These are phyloP conservation scores for Scheffersomyces insectosa DNA, from an alignment of 1,139 yeast species.

Conservation along the genomic window DNA sequence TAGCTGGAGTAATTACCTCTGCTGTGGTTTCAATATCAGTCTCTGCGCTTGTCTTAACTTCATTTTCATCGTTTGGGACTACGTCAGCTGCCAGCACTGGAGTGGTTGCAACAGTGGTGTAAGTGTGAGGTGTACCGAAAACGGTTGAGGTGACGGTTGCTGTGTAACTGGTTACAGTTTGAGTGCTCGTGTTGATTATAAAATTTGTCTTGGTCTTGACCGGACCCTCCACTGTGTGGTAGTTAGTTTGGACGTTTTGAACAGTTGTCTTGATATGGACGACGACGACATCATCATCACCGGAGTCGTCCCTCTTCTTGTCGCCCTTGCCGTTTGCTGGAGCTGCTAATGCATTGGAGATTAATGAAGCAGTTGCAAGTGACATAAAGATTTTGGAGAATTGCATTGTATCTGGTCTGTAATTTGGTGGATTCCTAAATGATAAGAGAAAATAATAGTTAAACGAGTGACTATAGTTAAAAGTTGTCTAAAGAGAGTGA, in stretches of 20 bases:
- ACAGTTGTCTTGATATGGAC: conserved; percentile 41
- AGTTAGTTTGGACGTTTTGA: conserved; percentile 34
- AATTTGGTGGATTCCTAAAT: conserved; percentile 7
- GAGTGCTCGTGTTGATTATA: conserved; percentile 31
- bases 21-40: conserved; percentile 10
- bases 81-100: conserved; percentile 23
- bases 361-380: conserved; percentile 22
- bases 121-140: conserved; percentile 40
- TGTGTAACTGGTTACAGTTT: conserved; percentile 45
- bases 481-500: conserved; percentile 13
- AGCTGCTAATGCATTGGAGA: conserved; percentile 27
- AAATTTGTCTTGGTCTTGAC: conserved; percentile 32
- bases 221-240: conserved; percentile 33
- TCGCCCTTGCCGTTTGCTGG: conserved; percentile 17
- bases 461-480: conserved; percentile 7
- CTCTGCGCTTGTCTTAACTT: conserved; percentile 2
- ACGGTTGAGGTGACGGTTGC: conserved; percentile 49
- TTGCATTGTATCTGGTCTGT: conserved; percentile 25
- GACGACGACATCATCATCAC: conserved; percentile 32
- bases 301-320: conserved; percentile 15
- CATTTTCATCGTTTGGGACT: conserved; percentile 3
- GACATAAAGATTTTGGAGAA: conserved; percentile 29
- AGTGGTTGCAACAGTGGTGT: conserved; percentile 39
- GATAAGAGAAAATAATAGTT: conserved; percentile 3
- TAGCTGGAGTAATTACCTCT: conserved; percentile 7